Conservation (phyloP, 306 rosid genomes). For the Arachis hypogaea region DNA sequence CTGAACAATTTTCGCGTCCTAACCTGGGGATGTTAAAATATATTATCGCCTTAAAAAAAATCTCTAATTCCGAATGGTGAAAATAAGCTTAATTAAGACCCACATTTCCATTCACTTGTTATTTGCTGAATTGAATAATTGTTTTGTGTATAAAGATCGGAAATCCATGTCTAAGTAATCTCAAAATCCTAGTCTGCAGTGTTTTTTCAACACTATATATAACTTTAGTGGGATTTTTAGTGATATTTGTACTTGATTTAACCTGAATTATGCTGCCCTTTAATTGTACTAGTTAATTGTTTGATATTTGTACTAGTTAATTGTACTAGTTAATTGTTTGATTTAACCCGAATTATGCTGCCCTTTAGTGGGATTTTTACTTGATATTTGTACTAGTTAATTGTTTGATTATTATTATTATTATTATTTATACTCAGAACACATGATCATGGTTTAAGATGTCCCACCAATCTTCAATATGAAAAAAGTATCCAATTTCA, state of each 20-base stretch:
- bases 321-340: too few relatives aligned
- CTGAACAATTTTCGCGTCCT: slow-evolving; percentile 38
- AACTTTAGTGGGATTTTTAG: neutral
- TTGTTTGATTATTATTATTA: neutral
- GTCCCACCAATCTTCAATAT: slow-evolving; percentile 22
- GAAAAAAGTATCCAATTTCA: neutral
- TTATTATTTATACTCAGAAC: neutral
- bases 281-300: too few relatives aligned
- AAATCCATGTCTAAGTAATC: slow-evolving; percentile 36
- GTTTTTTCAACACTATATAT: neutral
- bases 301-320: too few relatives aligned
- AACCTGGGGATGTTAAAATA: slow-evolving; percentile 40
- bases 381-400: neutral
- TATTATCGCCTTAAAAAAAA: neutral
- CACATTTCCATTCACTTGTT: slow-evolving; percentile 28
- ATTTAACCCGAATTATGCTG: neutral
- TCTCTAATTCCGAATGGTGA: slow-evolving; percentile 15
- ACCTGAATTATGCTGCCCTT: too few relatives aligned
- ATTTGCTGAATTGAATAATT: neutral
- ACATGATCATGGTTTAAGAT: neutral
- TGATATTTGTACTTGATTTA: neutral
- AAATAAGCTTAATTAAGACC: neutral
- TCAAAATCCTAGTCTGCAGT: neutral
- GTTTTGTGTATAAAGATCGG: neutral
- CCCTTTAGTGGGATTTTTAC: neutral